phyloP scores from a whole-genome alignment of 1,284 basidiomycete species.

The Leccinum pachyderme region DNA sequence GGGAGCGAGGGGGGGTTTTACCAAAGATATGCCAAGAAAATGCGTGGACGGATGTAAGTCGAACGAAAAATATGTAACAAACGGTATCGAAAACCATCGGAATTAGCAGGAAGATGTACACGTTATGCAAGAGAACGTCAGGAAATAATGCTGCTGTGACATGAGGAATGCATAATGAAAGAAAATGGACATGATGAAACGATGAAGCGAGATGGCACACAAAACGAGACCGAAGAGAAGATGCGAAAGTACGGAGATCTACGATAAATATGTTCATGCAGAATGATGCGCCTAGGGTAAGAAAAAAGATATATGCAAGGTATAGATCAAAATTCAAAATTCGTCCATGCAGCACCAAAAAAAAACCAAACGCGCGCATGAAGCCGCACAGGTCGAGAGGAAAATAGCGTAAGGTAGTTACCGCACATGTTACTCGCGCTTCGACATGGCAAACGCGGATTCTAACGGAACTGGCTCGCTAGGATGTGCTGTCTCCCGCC shows the following conservation, averaged over 20 bases:
- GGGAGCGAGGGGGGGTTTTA: neutral
- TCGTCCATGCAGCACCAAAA: constrained; percentile 10
- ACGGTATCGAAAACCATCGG: neutral
- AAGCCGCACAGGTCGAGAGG: neutral
- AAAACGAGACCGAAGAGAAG: constrained; percentile 4
- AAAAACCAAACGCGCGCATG: neutral
- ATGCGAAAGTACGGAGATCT: constrained; percentile 21
- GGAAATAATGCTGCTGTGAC: constrained; percentile 1
- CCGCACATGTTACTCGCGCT: constrained; percentile 31
- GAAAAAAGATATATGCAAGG: constrained; percentile 7
- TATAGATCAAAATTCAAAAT: constrained; percentile 15
- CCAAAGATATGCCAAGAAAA: neutral
- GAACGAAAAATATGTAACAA: neutral
- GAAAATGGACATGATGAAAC: neutral
- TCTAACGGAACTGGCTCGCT: constrained; percentile 48
- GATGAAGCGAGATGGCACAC: constrained; percentile 5
- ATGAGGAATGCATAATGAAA: constrained; percentile 2
- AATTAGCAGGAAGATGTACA: neutral
- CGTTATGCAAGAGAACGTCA: constrained; percentile 1
- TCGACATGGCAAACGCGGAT: constrained; percentile 55
- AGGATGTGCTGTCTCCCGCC: constrained; percentile 48
- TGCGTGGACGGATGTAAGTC: neutral
- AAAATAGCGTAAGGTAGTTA: neutral
- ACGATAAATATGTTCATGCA: constrained; percentile 18
- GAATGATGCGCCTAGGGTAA: constrained; percentile 4